These are phyloP conservation scores for Penicillium longicatenatum DNA, from an alignment of 495 filamentous ascomycete species.

Conservation along the genomic window DNA sequence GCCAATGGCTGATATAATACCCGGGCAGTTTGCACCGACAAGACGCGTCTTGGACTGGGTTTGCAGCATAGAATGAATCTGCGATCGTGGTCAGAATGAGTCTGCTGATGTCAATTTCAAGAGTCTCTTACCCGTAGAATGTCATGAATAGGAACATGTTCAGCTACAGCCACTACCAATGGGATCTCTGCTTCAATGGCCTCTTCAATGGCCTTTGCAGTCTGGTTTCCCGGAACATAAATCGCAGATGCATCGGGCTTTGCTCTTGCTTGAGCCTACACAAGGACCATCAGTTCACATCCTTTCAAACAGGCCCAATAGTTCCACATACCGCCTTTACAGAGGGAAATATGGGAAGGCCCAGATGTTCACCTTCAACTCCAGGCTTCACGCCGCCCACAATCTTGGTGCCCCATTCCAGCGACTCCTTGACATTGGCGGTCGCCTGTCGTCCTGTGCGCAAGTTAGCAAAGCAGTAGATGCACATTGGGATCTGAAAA, in stretches of 20 bases:
- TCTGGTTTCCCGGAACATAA: constrained; percentile 80
- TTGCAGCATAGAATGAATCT: constrained; percentile 76
- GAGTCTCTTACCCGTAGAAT: constrained; percentile 66
- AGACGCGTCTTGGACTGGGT: constrained; percentile 80
- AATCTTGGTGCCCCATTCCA: constrained; percentile 85
- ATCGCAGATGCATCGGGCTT: constrained; percentile 86
- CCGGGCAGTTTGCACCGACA: constrained; percentile 84
- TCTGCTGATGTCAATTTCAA: not conserved
- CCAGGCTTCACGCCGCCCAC: constrained; percentile 85
- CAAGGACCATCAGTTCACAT: constrained; percentile 2
- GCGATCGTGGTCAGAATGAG: constrained; percentile 3
- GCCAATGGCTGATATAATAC: constrained; percentile 82
- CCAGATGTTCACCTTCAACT: constrained; percentile 75
- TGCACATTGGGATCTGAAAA: not conserved
- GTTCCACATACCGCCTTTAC: constrained; percentile 58
- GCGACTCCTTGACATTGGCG: constrained; percentile 76
- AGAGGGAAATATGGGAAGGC: constrained; percentile 74
- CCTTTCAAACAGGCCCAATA: not conserved
- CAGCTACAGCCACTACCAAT: constrained; percentile 84
- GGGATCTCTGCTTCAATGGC: constrained; percentile 88
- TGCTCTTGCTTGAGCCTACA: constrained; percentile 69
- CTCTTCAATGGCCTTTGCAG: constrained; percentile 78
- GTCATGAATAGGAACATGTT: constrained; percentile 88
- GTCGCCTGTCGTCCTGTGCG: constrained; percentile 60
- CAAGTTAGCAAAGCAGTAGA: not conserved